Evolutionary conservation across 78 protist species (phyloP).

Genomic region (Diacronema lutheri): DNA sequence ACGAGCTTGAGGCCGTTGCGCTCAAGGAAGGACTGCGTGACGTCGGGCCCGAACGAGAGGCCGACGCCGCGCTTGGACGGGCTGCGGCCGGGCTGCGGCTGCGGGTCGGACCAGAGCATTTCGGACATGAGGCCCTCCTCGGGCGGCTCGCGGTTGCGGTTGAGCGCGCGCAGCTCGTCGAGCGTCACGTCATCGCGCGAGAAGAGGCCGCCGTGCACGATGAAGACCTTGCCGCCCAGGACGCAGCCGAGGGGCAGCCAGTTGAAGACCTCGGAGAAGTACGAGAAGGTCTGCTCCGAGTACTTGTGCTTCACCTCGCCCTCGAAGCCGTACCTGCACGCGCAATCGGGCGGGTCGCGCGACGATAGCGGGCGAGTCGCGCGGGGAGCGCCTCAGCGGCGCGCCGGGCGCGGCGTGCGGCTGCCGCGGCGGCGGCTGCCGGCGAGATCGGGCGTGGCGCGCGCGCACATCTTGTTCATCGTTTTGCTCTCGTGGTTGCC

Average conservation of each 20-base stretch:
- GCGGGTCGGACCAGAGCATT: conserved; percentile 31
- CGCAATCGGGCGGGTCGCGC: no score
- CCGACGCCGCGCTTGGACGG: conserved; percentile 33
- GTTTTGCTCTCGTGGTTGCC: conserved; percentile 42
- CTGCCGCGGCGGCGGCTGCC: no score
- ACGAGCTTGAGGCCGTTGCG: neutral
- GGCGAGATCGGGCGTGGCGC: no score
- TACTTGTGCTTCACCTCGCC: conserved; percentile 29
- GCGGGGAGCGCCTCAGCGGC: no score
- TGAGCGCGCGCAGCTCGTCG: conserved; percentile 10
- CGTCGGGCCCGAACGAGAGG: conserved; percentile 36
- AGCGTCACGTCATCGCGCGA: conserved; percentile 33
- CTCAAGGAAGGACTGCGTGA: conserved; percentile 8
- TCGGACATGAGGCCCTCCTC: conserved; percentile 42
- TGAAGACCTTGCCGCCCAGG: neutral
- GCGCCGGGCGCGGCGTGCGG: no score
- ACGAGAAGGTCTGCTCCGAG: neutral
- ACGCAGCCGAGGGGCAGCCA: conserved; percentile 4
- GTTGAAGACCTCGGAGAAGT: conserved; percentile 19
- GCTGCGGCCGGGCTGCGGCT: neutral
- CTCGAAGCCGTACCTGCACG: conserved; percentile 18
- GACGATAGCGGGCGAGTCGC: no score
- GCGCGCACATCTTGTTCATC: neutral
- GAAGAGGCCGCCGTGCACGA: conserved; percentile 35
- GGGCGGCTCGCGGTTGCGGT: conserved; percentile 25